Base-by-base conservation (phyloP, 2,329 filamentous ascomycete genomes). In the Malbranchea zuffiana region DNA sequence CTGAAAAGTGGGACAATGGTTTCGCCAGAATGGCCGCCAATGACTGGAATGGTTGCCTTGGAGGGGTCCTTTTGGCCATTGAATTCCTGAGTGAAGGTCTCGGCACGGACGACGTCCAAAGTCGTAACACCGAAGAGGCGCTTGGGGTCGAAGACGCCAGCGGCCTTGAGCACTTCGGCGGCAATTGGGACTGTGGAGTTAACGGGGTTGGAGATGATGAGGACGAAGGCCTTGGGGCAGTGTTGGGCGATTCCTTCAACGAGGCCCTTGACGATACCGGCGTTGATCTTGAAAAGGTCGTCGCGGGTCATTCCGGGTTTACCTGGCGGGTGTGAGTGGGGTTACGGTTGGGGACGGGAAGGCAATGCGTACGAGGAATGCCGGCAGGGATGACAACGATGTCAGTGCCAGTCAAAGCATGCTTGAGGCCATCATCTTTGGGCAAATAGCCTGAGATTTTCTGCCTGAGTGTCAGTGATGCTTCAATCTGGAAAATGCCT, bases 261-360 rank as follows among this genome's bases (percentile, higher is more conserved):
- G 50, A 98, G 74, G 52, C 84, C 86, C 68, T 90, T 85, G 59
- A 98, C 90, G 58, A 98, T 98, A 54, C 87, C 84, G 44, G 90
- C 90, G 64, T 98, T 98, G 74, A 95, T 94, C 71, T 95, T 95
- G 82, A 98, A 98, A 42, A 98, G 83, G 61, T 96, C 90, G 56
- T 98, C 90, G 69, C 90, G 86, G 65, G 83, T 95, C 90, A 98
- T 98, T 56, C 90, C 90, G 54, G 90, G 90, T 75, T 96, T 96
- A 68, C 88, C 88, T 95, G 47, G 41, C 42, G 13, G 23, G 12
- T 16, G 15, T 32, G 8, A 16, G 32, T 34, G 32, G 11, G 2
- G 28, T n/a, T n/a, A 19, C 23, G 12, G 16, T 37, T 26, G 15
- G 17, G 32, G 20, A 16, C 17, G 7, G 15, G 16, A 18, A 16